Evolutionary conservation across 1,139 yeast genomes (phyloP).

Genomic region (Hanseniaspora gamundiae): DNA sequence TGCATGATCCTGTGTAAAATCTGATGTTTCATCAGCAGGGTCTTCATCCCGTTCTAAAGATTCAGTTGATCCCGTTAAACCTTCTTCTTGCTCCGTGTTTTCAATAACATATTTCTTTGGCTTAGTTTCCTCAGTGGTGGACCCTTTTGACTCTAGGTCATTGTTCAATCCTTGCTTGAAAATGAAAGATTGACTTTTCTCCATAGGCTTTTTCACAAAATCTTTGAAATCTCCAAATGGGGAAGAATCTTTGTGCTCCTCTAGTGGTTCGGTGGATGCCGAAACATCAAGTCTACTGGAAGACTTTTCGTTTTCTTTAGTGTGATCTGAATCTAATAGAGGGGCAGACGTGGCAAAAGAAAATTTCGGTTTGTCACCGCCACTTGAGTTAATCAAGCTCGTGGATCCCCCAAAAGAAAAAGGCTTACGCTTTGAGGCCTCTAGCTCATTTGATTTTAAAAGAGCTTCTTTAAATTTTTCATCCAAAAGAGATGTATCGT

Average conservation of each 20-base stretch:
- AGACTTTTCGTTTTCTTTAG: too few relatives aligned
- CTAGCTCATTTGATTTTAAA: not conserved
- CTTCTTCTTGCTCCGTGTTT: not conserved
- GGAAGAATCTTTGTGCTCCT: not conserved
- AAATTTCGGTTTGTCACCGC: not conserved
- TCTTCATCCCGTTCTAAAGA: not conserved
- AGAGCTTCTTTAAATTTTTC: not conserved
- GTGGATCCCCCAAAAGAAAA: constrained; percentile 6
- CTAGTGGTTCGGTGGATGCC: not conserved
- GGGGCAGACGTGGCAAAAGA: not conserved
- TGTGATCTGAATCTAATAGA: too few relatives aligned
- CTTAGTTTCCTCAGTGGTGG: too few relatives aligned
- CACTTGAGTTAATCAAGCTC: constrained; percentile 6
- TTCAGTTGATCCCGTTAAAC: too few relatives aligned
- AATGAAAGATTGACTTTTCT: not conserved
- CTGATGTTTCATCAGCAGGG: not conserved
- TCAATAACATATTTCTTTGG: too few relatives aligned
- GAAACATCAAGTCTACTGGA: not conserved
- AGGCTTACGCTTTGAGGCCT: not conserved
- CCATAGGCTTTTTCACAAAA: not conserved
- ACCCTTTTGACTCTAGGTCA: too few relatives aligned
- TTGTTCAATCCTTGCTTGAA: not conserved
- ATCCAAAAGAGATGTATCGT: not conserved
- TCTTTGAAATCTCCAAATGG: not conserved
- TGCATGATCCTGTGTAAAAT: constrained; percentile 4